Conservation (phyloP, 192 early-diverging fungal genomes). For the Coemansia sp. region DNA sequence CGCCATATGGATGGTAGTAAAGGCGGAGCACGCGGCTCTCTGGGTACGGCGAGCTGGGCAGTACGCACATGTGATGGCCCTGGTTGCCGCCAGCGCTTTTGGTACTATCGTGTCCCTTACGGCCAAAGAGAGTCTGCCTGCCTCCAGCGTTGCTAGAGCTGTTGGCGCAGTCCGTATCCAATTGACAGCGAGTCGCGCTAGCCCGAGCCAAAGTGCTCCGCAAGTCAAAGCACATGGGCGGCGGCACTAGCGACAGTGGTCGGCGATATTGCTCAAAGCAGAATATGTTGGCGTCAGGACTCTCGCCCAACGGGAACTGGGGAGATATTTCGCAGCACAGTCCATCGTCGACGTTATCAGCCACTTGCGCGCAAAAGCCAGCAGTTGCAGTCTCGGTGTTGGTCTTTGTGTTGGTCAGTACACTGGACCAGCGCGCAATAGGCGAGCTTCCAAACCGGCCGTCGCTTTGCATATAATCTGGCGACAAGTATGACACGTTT, state of each 20-base stretch:
- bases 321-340: conserved; percentile 52
- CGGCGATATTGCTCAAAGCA: conserved; percentile 33
- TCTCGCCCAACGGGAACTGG: conserved; percentile 41
- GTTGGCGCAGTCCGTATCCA: conserved; percentile 20
- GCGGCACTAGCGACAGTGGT: neutral
- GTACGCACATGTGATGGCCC: conserved; percentile 14
- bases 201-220: conserved; percentile 21
- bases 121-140: neutral
- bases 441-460: conserved; percentile 14
- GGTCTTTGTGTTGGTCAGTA: conserved; percentile 21
- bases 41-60: conserved; percentile 35
- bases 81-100: neutral
- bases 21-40: conserved; percentile 39
- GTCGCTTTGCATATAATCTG: neutral
- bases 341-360: conserved; percentile 40
- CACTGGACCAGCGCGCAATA: conserved; percentile 33
- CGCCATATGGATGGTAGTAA: conserved; percentile 10
- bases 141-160: neutral
- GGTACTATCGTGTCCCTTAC: neutral
- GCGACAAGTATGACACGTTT: neutral
- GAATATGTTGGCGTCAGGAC: conserved; percentile 39
- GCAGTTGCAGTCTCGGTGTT: conserved; percentile 19
- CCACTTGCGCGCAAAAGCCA: conserved; percentile 27
- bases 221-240: conserved; percentile 41
- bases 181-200: conserved; percentile 18